These are phyloP conservation scores for Thelephora terrestris DNA, from an alignment of 1,284 basidiomycete species.

Conservation along the genomic window DNA sequence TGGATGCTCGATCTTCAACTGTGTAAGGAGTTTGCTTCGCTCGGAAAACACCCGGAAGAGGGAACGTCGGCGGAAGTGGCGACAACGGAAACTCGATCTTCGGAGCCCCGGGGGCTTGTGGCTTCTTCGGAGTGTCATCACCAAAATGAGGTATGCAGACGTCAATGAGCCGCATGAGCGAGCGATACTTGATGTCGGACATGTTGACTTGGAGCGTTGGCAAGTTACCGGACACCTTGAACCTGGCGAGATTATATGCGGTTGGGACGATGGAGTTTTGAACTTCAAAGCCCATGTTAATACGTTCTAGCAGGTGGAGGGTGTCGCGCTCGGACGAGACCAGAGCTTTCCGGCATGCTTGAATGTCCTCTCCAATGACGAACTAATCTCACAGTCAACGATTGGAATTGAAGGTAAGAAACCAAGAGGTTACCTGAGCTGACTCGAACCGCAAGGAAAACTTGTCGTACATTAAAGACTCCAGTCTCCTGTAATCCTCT, in stretches of 20 bases:
- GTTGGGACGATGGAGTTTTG: conserved; percentile 93
- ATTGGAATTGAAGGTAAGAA: neutral
- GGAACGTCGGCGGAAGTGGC: conserved; percentile 41
- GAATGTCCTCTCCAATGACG: conserved; percentile 79
- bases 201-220: conserved; percentile 89
- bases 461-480: conserved; percentile 96
- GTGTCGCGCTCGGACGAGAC: conserved; percentile 46
- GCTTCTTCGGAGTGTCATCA: conserved; percentile 30
- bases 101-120: conserved; percentile 12
- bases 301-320: conserved; percentile 88
- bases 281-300: conserved; percentile 85
- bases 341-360: conserved; percentile 75
- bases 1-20: conserved; percentile 37
- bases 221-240: conserved; percentile 89
- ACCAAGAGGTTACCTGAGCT: conserved; percentile 59
- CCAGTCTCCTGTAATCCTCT: conserved; percentile 82
- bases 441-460: conserved; percentile 79
- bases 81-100: conserved; percentile 11
- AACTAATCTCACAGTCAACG: conserved; percentile 43
- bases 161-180: conserved; percentile 89
- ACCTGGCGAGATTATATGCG: conserved; percentile 76
- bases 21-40: conserved; percentile 49
- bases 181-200: conserved; percentile 94
- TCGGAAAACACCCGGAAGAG: conserved; percentile 37
- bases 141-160: conserved; percentile 84